Evolutionary conservation across 176 grass and related monocot genomes (phyloP).

Genomic region (Melocanna baccifera): DNA sequence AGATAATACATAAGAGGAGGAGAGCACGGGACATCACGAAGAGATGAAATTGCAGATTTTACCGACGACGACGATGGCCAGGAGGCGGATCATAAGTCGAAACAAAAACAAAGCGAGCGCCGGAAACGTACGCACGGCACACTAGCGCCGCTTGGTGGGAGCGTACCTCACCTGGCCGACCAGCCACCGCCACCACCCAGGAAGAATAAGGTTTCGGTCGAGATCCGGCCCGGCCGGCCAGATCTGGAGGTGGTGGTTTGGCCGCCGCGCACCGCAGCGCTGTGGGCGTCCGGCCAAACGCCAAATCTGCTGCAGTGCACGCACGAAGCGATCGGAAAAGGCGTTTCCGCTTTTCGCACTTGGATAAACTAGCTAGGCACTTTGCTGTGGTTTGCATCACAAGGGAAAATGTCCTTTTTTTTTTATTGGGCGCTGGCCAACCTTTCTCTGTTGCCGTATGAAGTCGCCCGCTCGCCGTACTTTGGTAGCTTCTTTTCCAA

Average conservation of each 20-base stretch:
- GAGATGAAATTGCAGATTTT: no score
- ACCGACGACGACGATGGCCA: no score
- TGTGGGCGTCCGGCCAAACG: neutral
- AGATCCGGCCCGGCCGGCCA: no score
- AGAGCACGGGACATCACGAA: no score
- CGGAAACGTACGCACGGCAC: no score
- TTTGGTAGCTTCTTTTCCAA: neutral
- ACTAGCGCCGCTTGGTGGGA: no score
- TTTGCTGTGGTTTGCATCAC: neutral
- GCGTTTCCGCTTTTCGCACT: neutral
- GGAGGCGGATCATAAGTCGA: no score
- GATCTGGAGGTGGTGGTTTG: neutral
- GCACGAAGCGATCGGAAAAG: neutral
- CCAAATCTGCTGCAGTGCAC: neutral
- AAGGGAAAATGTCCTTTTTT: neutral
- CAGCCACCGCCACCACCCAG: no score
- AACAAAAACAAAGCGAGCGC: no score
- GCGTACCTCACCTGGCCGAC: no score
- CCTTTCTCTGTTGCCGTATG: neutral
- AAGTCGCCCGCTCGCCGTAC: neutral
- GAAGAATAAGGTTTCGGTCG: no score
- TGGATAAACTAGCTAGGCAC: neutral
- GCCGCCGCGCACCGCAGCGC: neutral
- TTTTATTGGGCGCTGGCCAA: conserved; percentile 24
- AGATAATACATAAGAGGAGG: no score